Conservation (phyloP, 768 basidiomycete genomes). For the Obba rivulosa region DNA sequence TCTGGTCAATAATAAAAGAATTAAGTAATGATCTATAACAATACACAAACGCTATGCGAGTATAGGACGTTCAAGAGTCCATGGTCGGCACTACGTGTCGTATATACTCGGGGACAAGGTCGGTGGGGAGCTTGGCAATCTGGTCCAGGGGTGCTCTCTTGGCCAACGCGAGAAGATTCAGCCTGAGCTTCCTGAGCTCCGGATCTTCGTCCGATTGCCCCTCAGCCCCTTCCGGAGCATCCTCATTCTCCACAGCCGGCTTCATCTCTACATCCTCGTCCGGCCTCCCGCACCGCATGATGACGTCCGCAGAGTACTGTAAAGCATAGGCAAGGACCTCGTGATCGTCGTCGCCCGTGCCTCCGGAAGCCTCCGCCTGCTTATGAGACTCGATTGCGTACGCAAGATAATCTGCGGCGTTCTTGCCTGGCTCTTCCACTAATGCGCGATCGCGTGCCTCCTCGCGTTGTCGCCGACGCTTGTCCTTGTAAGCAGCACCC, state of each 20-base stretch:
- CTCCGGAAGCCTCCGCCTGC: conserved; percentile 18
- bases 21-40: neutral
- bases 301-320: conserved; percentile 48
- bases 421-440: conserved; percentile 27
- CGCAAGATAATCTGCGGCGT: conserved; percentile 23
- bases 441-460: conserved; percentile 17
- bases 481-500: conserved; percentile 26
- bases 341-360: conserved; percentile 31
- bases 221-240: conserved; percentile 8
- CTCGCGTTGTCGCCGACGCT: conserved; percentile 23
- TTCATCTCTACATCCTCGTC: conserved; percentile 1
- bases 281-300: conserved; percentile 28
- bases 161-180: conserved; percentile 73
- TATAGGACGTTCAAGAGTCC: conserved; percentile 1
- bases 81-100: conserved; percentile 56
- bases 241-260: conserved; percentile 6
- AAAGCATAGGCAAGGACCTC: conserved; percentile 53
- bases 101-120: conserved; percentile 62
- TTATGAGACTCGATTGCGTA: conserved; percentile 26
- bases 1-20: neutral
- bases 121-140: conserved; percentile 57
- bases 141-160: conserved; percentile 73
- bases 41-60: neutral
- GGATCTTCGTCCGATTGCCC: conserved; percentile 38
- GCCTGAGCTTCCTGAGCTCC: conserved; percentile 49